Evolutionary conservation across 768 basidiomycete species (phyloP).

Genomic region (Rhizopogon roseolus): DNA sequence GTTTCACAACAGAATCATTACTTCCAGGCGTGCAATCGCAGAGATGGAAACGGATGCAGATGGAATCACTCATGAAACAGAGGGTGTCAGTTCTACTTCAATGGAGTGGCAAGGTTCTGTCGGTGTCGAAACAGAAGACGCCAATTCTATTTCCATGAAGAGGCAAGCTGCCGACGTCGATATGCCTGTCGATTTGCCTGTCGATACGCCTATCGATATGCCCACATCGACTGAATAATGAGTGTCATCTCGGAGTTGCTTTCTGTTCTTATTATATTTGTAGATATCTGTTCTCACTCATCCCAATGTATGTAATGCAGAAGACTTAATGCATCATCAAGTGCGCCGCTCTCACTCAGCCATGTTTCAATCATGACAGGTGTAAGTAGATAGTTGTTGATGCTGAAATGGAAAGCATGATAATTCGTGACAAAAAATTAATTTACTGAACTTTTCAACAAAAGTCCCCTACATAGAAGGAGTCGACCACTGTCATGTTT

Average conservation of each 20-base stretch:
- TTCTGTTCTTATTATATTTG: background rate
- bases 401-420: too few relatives aligned
- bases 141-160: slow-evolving; percentile 1
- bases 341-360: too few relatives aligned
- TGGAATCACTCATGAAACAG: background rate
- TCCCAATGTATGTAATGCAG: too few relatives aligned
- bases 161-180: background rate
- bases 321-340: too few relatives aligned
- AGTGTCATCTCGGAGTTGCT: background rate
- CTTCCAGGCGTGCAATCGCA: slow-evolving; percentile 34
- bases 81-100: slow-evolving; percentile 1
- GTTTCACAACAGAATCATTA: background rate
- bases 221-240: background rate
- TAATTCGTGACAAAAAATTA: too few relatives aligned
- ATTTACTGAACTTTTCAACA: too few relatives aligned
- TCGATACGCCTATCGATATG: too few relatives aligned
- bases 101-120: background rate
- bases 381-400: too few relatives aligned
- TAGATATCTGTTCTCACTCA: too few relatives aligned
- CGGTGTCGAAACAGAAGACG: background rate
- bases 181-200: background rate
- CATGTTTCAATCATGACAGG: too few relatives aligned
- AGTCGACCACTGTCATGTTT: too few relatives aligned
- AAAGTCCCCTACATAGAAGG: too few relatives aligned
- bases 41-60: slow-evolving; percentile 42